Evolutionary conservation across 768 basidiomycete species (phyloP).

Genomic region (Panus rudis): DNA sequence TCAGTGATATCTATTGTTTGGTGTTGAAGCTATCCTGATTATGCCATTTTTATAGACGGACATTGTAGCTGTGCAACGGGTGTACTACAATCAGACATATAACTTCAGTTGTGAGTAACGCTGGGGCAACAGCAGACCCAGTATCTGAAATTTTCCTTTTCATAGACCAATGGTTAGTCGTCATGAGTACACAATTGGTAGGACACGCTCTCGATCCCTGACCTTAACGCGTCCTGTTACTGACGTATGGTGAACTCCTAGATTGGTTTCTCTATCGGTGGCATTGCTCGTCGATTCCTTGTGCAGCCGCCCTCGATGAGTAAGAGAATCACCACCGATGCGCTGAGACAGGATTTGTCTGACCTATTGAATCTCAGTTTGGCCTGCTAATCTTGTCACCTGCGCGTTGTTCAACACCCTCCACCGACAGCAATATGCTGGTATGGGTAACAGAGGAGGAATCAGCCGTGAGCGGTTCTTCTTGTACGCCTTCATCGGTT

Average conservation of each 20-base stretch:
- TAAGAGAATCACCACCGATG: conserved; percentile 9
- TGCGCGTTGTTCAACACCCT: conserved; percentile 41
- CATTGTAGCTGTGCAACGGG: conserved; percentile 65
- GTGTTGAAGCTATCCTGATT: background rate
- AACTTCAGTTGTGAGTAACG: conserved; percentile 38
- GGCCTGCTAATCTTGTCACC: conserved; percentile 36
- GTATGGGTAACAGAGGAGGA: conserved; percentile 37
- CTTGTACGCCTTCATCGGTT: conserved; percentile 31
- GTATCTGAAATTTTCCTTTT: conserved; percentile 3
- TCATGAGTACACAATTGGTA: conserved; percentile 72
- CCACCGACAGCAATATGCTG: conserved; percentile 31
- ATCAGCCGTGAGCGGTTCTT: conserved; percentile 51
- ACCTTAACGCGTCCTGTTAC: background rate
- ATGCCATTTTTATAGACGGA: conserved; percentile 38
- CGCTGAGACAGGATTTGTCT: background rate
- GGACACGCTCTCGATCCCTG: conserved; percentile 27
- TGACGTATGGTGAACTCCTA: conserved; percentile 43
- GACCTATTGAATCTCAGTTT: conserved; percentile 16
- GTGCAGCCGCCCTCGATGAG: conserved; percentile 37
- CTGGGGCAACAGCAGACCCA: conserved; percentile 9
- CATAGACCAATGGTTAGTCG: conserved; percentile 72
- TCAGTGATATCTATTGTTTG: conserved; percentile 17
- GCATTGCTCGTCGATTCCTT: conserved; percentile 37
- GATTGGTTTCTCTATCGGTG: conserved; percentile 37
- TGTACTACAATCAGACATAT: conserved; percentile 55